Evolutionary conservation across 75 land plant species (phyloP), one percentile per base, ranked within the genome.

Genomic region (Cupressus sempervirens): DNA sequence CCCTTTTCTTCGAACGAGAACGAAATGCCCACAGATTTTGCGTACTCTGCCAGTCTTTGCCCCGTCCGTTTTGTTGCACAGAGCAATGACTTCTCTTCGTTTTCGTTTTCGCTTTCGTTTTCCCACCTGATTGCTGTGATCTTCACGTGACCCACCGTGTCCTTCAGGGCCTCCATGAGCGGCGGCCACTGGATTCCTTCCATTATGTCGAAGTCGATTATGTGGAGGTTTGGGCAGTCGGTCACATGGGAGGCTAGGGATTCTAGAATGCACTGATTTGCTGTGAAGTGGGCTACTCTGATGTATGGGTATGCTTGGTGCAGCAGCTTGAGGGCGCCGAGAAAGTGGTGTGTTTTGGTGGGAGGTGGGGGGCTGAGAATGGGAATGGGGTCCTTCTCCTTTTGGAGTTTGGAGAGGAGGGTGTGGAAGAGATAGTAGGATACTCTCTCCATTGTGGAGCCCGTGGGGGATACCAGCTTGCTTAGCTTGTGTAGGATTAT

Each of bases 121-220:
- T 75, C 75, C 41, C 92, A 77, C 4, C 87, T 79, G n/a, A 93
- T 4, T 3, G 93, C 92, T 1, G 95, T 93, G 91, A 93, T 92
- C 40, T 90, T 83, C 81, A 93, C 87, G 83, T 91, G 93, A 32
- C 87, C 90, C 29, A 79, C 23, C 0, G 29, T 14, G 38, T 86
- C 81, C 4, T 82, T 91, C 34, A 93, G 76, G 5, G 95, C 93
- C 72, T 93, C 93, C 93, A 93, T 93, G 46, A 93, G 82, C 6
- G 95, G 87, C 0, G 95, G 93, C 95, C 95, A 93, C 62, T 93
- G 95, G 18, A 91, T 84, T 4, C 95, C 95, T 41, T 92, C 93
- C 90, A 89, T 87, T 76, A 92, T 89, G 65, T 93, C 95, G 85
- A 87, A 93, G 84, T 93, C 95, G 48, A 93, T 76, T 23, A 93